These are phyloP conservation scores for Phaeosphaeriaceae sp. DNA, from an alignment of 2,329 filamentous ascomycete species.

Conservation along the genomic window DNA sequence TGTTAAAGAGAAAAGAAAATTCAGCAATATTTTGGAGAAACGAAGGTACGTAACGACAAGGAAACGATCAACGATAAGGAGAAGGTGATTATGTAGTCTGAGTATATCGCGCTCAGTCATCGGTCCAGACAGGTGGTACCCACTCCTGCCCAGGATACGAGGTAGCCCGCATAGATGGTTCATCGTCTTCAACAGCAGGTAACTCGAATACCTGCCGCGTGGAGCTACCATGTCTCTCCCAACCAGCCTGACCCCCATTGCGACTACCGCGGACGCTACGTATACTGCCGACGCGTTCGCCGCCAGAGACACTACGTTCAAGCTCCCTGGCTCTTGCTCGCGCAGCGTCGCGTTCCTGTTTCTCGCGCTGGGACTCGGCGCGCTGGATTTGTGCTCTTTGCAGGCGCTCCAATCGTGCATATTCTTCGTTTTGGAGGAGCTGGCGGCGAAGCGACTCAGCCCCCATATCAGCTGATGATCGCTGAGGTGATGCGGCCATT, in stretches of 20 bases:
- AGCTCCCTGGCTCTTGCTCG: conserved; percentile 42
- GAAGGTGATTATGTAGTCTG: not conserved
- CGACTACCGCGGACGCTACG: conserved; percentile 38
- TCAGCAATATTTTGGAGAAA: not conserved
- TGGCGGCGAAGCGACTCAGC: conserved; percentile 44
- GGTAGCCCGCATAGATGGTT: conserved; percentile 68
- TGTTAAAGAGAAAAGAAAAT: not conserved
- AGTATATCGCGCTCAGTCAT: conserved; percentile 26
- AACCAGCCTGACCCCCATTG: conserved; percentile 30
- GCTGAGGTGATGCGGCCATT: conserved; percentile 48
- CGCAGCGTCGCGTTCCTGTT: conserved; percentile 35
- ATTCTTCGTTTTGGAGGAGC: conserved; percentile 42
- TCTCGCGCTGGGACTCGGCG: conserved; percentile 32
- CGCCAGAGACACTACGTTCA: conserved; percentile 43
- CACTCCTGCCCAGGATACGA: conserved; percentile 76
- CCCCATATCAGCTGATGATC: conserved; percentile 46
- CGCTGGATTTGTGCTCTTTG: conserved; percentile 37
- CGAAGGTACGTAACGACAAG: not conserved
- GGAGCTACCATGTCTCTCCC: conserved; percentile 33
- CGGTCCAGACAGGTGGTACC: conserved; percentile 58
- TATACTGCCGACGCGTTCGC: conserved; percentile 39
- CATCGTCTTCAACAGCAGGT: conserved; percentile 52
- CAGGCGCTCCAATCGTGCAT: conserved; percentile 39
- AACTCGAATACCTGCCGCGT: conserved; percentile 40
- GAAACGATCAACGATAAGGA: not conserved